Evolutionary conservation across 306 rosid species (phyloP).

Genomic region (Luffa aegyptiaca): DNA sequence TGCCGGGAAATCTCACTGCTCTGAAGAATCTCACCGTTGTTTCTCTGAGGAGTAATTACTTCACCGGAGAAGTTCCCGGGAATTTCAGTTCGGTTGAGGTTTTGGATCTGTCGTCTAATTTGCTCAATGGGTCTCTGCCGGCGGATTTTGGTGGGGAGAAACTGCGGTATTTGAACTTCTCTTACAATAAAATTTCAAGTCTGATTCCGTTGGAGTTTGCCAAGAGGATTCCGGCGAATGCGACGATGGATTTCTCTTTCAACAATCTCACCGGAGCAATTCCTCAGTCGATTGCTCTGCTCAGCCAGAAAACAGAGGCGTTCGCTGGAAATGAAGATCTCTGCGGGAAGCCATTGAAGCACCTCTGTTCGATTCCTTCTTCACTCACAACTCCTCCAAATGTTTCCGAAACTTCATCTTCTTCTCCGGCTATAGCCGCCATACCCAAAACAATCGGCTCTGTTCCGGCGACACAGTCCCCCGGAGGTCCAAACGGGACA

Average conservation of each 20-base stretch:
- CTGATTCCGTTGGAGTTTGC: conserved; percentile 49
- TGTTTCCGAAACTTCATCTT: conserved; percentile 14
- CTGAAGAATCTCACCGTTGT: conserved; percentile 47
- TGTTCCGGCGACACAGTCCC: conserved; percentile 24
- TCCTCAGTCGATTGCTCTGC: conserved; percentile 44
- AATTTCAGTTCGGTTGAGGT: conserved; percentile 36
- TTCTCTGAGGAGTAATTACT: conserved; percentile 60
- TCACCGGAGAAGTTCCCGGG: conserved; percentile 48
- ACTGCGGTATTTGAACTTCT: conserved; percentile 57
- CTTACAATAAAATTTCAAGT: conserved; percentile 74
- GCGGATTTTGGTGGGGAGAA: conserved; percentile 36
- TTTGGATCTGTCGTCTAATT: conserved; percentile 81
- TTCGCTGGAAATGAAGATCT: conserved; percentile 62
- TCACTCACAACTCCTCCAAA: conserved; percentile 52
- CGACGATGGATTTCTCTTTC: conserved; percentile 77
- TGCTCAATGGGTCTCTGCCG: conserved; percentile 72
- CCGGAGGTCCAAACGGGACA: conserved; percentile 15
- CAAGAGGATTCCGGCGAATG: conserved; percentile 24
- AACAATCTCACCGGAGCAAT: conserved; percentile 67
- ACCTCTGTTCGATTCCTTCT: conserved; percentile 64
- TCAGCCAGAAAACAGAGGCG: conserved; percentile 40
- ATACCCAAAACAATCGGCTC: conserved; percentile 65
- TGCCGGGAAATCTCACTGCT: conserved; percentile 44
- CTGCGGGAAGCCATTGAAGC: conserved; percentile 76
- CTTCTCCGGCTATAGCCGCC: conserved; percentile 87